Conservation (phyloP, 2,329 filamentous ascomycete genomes). For the Volutella citrinella region DNA sequence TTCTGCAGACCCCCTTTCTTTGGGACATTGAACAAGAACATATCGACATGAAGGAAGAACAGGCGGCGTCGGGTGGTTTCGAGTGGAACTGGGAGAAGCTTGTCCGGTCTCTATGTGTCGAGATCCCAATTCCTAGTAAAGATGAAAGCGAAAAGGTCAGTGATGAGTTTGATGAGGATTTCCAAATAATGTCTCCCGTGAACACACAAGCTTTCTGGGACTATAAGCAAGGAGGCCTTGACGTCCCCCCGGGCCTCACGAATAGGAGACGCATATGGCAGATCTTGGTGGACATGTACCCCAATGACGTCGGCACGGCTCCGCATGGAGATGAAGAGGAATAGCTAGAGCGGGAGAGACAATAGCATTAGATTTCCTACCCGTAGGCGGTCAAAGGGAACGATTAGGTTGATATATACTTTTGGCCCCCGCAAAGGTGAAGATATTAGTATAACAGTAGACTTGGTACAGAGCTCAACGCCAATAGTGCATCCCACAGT, state of each 20-base stretch:
- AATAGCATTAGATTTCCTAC: no score
- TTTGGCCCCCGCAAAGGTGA: no score
- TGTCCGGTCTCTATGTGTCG: not conserved
- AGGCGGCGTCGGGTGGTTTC: not conserved
- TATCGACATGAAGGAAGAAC: not conserved
- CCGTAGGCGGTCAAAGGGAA: no score
- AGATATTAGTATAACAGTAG: no score
- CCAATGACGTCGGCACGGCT: conserved; percentile 3
- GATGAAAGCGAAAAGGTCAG: not conserved
- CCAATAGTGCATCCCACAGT: no score
- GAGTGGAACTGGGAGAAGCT: conserved; percentile 1
- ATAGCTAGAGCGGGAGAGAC: no score
- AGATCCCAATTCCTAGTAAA: not conserved
- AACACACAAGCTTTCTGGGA: not conserved
- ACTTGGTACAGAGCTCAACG: no score
- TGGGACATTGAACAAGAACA: not conserved
- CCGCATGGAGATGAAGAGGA: no score
- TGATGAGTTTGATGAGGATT: not conserved
- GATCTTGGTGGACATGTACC: conserved; percentile 2
- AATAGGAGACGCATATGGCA: conserved; percentile 1
- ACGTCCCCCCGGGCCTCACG: not conserved
- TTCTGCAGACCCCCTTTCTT: conserved; percentile 1
- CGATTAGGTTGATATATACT: no score
- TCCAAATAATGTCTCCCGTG: no score
- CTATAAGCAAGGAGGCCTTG: not conserved